A percentile compares a stretch with the other conserved stretches of the same genome.
Evolutionary conservation across 1,284 basidiomycete genomes (phyloP).

Genomic region (Peniophora sp.): DNA sequence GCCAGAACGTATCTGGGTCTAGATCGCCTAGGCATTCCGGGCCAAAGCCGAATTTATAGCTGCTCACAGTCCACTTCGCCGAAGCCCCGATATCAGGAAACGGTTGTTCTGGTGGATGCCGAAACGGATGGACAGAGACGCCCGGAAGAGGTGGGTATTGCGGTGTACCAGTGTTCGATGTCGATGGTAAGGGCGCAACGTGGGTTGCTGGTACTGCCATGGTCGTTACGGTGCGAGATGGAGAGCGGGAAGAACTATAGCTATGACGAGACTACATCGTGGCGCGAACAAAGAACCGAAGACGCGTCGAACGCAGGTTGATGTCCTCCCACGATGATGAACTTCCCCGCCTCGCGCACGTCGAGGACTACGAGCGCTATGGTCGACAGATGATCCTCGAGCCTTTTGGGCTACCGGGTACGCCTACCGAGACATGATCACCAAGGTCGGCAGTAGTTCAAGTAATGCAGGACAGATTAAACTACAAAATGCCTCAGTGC

Average conservation of each 20-base stretch:
- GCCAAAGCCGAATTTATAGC: constrained; percentile 94
- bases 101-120: constrained; percentile 40
- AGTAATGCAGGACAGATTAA: constrained; percentile 71
- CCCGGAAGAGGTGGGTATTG: neutral
- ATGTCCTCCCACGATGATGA: constrained; percentile 5
- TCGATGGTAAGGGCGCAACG: neutral
- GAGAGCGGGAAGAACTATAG: neutral
- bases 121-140: neutral
- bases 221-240: neutral
- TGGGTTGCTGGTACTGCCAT: neutral
- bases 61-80: constrained; percentile 95
- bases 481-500: constrained; percentile 68
- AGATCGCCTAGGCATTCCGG: constrained; percentile 86
- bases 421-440: constrained; percentile 1
- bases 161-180: neutral
- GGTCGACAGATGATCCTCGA: constrained; percentile 96
- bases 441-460: constrained; percentile 2
- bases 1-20: constrained; percentile 95
- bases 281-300: too few species aligned
- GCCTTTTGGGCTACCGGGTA: constrained; percentile 80
- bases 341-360: constrained; percentile 24
- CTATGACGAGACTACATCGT: too few species aligned
- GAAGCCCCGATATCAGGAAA: constrained; percentile 79
- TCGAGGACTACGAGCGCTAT: constrained; percentile 83
- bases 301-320: neutral